phyloP scores from a whole-genome alignment of 768 basidiomycete species.

The Termitomyces sp. region DNA sequence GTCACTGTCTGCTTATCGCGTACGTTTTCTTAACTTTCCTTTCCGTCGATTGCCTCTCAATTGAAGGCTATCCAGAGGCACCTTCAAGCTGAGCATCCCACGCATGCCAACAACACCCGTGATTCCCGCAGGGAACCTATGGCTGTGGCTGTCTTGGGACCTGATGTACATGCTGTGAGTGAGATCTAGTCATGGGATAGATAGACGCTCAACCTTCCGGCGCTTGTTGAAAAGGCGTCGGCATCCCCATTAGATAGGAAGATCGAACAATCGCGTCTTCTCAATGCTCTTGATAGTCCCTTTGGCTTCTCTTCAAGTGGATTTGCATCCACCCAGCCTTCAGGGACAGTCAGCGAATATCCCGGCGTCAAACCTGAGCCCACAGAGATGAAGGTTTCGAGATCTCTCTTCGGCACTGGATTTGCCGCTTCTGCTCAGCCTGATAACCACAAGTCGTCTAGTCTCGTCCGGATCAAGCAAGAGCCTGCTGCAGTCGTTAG shows the following conservation, averaged over 20 bases:
- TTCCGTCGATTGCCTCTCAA: not conserved
- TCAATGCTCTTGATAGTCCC: constrained; percentile 7
- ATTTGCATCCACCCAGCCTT: not conserved
- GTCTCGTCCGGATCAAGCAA: not conserved
- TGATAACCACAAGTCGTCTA: not conserved
- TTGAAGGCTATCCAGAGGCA: constrained; percentile 21
- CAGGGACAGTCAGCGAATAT: not conserved
- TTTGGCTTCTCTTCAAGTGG: not conserved
- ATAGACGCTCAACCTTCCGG: constrained; percentile 1
- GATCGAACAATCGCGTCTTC: constrained; percentile 4
- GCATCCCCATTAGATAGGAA: not conserved
- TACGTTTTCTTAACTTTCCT: constrained; percentile 21
- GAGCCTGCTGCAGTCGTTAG: not conserved
- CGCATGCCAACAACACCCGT: constrained; percentile 22
- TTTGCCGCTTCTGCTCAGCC: not conserved
- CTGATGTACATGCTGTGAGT: not conserved
- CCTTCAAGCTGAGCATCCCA: constrained; percentile 24
- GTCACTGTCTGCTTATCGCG: constrained; percentile 43
- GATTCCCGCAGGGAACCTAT: constrained; percentile 19
- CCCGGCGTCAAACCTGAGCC: not conserved
- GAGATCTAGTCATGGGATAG: not conserved
- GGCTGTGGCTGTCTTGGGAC: not conserved
- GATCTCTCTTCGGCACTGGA: not conserved
- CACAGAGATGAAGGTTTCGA: not conserved
- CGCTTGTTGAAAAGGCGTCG: not conserved